These are phyloP conservation scores for Oryza nivara DNA, from an alignment of 176 grass and related monocot genomes.

Conservation along the genomic window DNA sequence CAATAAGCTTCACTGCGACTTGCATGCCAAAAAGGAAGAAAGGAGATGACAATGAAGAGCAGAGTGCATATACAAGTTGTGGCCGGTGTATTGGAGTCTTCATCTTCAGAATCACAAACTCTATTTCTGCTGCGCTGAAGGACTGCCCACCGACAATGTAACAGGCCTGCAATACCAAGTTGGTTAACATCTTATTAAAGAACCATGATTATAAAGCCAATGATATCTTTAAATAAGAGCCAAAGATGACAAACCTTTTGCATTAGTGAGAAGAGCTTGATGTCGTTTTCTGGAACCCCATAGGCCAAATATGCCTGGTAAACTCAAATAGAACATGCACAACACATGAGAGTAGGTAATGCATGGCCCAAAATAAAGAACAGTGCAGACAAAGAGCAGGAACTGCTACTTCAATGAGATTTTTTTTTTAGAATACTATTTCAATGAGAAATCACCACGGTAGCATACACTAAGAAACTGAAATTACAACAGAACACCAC, in stretches of 20 bases:
- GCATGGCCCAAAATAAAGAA: not conserved
- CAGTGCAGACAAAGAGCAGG: not conserved
- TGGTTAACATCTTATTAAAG: conserved; percentile 7
- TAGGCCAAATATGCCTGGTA: conserved; percentile 95
- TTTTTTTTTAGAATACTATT: too few species aligned
- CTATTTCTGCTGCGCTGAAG: conserved; percentile 92
- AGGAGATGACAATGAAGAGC: conserved; percentile 16
- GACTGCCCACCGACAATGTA: conserved; percentile 82
- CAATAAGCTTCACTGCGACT: conserved; percentile 9
- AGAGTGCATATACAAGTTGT: conserved; percentile 74
- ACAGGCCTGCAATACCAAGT: conserved; percentile 61
- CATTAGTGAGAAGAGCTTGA: conserved; percentile 94
- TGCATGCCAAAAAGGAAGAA: conserved; percentile 10
- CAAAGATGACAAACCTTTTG: conserved; percentile 74
- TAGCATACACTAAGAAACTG: too few species aligned
- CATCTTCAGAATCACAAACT: conserved; percentile 86
- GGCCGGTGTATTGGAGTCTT: conserved; percentile 72
- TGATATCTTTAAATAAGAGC: not conserved
- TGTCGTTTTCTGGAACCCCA: conserved; percentile 81
- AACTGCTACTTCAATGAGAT: too few species aligned
- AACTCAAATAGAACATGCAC: conserved; percentile 26
- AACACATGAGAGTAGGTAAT: not conserved
- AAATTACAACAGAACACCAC: too few species aligned
- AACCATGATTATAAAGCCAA: conserved; percentile 18
- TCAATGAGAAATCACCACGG: not conserved